Evolutionary conservation across 371 early-diverging fungal genomes (phyloP).

Genomic region (Gilbertella persicaria): DNA sequence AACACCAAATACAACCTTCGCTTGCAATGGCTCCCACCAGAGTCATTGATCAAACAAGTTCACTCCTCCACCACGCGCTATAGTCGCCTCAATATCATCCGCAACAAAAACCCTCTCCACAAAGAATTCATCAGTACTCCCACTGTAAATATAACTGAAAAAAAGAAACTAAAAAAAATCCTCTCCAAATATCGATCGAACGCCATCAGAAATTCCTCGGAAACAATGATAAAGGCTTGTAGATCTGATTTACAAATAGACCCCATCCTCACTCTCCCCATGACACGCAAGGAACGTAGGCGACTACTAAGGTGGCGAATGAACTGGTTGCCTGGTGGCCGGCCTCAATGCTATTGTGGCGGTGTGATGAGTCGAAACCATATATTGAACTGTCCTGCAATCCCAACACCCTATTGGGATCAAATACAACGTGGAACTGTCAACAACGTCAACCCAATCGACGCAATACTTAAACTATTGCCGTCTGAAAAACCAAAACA

Average conservation of each 20-base stretch:
- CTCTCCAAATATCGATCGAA: background rate
- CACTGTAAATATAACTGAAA: background rate
- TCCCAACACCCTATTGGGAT: background rate
- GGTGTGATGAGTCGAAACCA: background rate
- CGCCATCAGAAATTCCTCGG: background rate
- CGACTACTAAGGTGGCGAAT: slow-evolving; percentile 14
- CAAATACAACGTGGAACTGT: background rate
- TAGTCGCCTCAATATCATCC: background rate
- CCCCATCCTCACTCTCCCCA: slow-evolving; percentile 2
- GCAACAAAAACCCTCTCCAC: background rate
- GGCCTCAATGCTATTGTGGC: slow-evolving; percentile 6
- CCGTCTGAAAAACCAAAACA: background rate
- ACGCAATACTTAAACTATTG: background rate
- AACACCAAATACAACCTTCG: background rate
- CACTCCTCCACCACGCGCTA: background rate
- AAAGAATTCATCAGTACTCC: background rate
- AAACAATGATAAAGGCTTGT: slow-evolving; percentile 1
- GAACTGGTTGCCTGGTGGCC: slow-evolving; percentile 13
- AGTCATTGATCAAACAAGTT: background rate
- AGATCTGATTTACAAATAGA: background rate
- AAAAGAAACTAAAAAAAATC: background rate
- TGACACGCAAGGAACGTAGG: slow-evolving; percentile 6
- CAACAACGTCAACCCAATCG: background rate
- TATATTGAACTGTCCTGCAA: background rate
- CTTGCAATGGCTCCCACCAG: background rate